Conservation (phyloP, 2,329 filamentous ascomycete genomes). For the Ilyonectria mors-panacis region DNA sequence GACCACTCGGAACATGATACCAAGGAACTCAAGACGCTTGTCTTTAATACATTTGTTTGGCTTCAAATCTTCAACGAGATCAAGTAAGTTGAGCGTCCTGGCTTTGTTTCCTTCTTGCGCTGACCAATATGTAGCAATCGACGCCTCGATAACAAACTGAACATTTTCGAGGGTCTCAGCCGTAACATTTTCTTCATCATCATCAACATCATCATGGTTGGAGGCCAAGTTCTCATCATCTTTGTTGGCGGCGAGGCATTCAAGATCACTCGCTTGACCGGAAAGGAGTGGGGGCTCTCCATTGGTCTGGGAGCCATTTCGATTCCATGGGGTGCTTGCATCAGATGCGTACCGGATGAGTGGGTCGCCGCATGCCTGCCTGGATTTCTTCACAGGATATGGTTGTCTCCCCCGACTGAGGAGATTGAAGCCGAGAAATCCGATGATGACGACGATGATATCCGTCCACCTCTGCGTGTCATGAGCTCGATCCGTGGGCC, state of each 20-base stretch:
- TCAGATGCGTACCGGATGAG: conserved; percentile 82
- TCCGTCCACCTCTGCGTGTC: conserved; percentile 45
- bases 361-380: conserved; percentile 52
- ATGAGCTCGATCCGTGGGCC: conserved; percentile 52
- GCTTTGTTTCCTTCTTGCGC: conserved; percentile 66
- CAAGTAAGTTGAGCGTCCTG: conserved; percentile 72
- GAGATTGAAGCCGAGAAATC: conserved; percentile 34
- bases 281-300: conserved; percentile 86
- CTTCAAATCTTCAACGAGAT: conserved; percentile 81
- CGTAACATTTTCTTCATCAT: conserved; percentile 86
- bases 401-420: conserved; percentile 41
- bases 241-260: conserved; percentile 86
- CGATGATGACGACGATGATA: conserved; percentile 45
- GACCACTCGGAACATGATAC: conserved; percentile 36
- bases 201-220: conserved; percentile 87
- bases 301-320: conserved; percentile 83
- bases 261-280: conserved; percentile 73
- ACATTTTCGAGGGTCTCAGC: conserved; percentile 86
- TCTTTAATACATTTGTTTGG: conserved; percentile 81
- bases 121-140: conserved; percentile 72
- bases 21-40: conserved; percentile 68
- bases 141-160: conserved; percentile 86
- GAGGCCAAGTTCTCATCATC: conserved; percentile 86
- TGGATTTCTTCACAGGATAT: conserved; percentile 47
- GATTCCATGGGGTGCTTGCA: conserved; percentile 79